These are phyloP conservation scores for Podaxis sp. DNA, from an alignment of 768 basidiomycete species.

Conservation along the genomic window DNA sequence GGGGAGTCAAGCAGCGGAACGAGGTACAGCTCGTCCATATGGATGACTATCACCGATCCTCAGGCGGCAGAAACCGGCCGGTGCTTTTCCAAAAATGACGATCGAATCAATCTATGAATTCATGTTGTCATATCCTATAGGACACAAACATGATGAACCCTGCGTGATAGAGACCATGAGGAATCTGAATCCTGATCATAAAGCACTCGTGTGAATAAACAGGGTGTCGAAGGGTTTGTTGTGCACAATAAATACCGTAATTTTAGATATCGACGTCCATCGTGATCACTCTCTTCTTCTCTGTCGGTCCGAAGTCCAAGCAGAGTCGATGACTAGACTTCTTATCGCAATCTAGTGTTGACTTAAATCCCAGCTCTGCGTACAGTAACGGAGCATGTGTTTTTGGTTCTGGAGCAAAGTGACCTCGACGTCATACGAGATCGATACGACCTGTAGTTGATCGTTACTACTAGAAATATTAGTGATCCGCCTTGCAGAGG, in stretches of 20 bases:
- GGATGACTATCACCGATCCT: background rate
- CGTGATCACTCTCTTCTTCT: background rate
- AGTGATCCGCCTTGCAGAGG: constrained; percentile 10
- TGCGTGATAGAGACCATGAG: background rate
- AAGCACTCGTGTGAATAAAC: background rate
- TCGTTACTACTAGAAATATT: background rate
- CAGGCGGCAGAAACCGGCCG: background rate
- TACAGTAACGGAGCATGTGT: constrained; percentile 10
- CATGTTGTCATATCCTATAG: background rate
- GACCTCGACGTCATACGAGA: constrained; percentile 8
- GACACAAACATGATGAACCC: background rate
- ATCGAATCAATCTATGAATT: background rate
- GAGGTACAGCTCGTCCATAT: background rate
- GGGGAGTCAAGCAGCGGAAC: background rate
- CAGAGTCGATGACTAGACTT: background rate
- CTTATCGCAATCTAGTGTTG: background rate
- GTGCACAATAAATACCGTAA: background rate
- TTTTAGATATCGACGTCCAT: background rate
- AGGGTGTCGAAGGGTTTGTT: background rate
- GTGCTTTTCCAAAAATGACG: background rate
- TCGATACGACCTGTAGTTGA: background rate
- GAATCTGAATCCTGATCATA: background rate
- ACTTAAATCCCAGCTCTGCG: background rate
- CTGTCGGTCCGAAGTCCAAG: background rate
- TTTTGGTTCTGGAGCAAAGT: background rate